Evolutionary conservation across 768 basidiomycete genomes (phyloP).

Genomic region (Termitomyces eurrhizus): DNA sequence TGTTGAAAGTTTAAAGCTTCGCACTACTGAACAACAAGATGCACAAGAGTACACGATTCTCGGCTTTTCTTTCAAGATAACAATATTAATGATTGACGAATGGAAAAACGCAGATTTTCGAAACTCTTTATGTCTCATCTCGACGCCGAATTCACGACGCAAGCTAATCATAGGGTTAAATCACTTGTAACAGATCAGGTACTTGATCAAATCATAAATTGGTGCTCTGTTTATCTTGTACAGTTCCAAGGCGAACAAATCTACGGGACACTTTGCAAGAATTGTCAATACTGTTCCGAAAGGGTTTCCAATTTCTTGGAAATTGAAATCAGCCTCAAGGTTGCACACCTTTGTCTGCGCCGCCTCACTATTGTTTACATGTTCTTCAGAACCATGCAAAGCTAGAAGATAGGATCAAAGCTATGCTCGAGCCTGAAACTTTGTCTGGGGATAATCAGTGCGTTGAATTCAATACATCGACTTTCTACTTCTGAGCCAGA

Average conservation of each 20-base stretch:
- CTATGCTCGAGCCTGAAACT: constrained; percentile 62
- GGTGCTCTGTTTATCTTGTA: background rate
- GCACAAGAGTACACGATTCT: constrained; percentile 76
- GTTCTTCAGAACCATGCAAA: constrained; percentile 58
- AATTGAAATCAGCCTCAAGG: constrained; percentile 82
- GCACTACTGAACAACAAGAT: constrained; percentile 89
- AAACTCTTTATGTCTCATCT: constrained; percentile 92
- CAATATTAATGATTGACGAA: background rate
- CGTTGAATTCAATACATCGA: constrained; percentile 9
- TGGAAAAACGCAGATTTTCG: constrained; percentile 60
- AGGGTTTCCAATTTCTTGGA: constrained; percentile 75
- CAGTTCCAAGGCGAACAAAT: constrained; percentile 87
- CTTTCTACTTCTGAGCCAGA: background rate
- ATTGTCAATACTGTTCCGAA: constrained; percentile 68
- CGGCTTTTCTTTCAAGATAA: background rate
- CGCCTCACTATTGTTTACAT: background rate
- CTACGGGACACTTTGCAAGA: constrained; percentile 75
- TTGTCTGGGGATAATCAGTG: constrained; percentile 84
- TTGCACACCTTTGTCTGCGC: constrained; percentile 22
- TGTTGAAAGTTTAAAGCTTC: constrained; percentile 79
- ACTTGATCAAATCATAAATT: background rate
- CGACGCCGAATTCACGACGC: constrained; percentile 84
- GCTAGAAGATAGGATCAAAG: constrained; percentile 70
- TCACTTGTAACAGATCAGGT: constrained; percentile 76
- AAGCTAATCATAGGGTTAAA: constrained; percentile 55